Evolutionary conservation across 2,329 filamentous ascomycete genomes (phyloP).

Genomic region (Fusarium annulatum): DNA sequence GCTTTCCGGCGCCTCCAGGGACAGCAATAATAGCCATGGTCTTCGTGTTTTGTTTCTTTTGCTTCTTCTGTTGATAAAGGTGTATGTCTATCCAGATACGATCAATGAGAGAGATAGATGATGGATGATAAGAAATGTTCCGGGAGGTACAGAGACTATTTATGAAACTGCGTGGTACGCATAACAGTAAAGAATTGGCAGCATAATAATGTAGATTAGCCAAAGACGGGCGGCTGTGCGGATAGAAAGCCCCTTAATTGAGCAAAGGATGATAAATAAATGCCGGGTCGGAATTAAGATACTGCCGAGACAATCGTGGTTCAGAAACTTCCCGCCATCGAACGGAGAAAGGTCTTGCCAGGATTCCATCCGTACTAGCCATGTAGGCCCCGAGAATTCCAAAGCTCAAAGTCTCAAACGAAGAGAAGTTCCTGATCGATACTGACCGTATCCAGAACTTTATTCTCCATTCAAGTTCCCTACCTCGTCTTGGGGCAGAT

Average conservation of each 20-base stretch:
- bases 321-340: rapidly evolving
- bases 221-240: background rate
- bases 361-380: no score
- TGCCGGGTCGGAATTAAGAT: background rate
- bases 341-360: no score
- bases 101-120: rapidly evolving
- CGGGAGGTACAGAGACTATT: background rate
- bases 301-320: background rate
- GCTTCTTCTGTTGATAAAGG: no score
- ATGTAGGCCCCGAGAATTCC: no score
- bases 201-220: background rate
- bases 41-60: no score
- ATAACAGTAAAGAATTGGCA: background rate
- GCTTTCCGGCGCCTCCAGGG: background rate
- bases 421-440: no score
- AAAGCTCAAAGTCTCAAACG: no score
- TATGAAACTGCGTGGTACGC: background rate
- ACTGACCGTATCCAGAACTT: background rate
- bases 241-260: background rate
- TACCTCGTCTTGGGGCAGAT: background rate
- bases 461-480: rapidly evolving
- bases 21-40: background rate
- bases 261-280: background rate
- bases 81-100: no score
- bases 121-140: background rate